Conservation (phyloP, 2,329 filamentous ascomycete species). For the Capronia americana region DNA sequence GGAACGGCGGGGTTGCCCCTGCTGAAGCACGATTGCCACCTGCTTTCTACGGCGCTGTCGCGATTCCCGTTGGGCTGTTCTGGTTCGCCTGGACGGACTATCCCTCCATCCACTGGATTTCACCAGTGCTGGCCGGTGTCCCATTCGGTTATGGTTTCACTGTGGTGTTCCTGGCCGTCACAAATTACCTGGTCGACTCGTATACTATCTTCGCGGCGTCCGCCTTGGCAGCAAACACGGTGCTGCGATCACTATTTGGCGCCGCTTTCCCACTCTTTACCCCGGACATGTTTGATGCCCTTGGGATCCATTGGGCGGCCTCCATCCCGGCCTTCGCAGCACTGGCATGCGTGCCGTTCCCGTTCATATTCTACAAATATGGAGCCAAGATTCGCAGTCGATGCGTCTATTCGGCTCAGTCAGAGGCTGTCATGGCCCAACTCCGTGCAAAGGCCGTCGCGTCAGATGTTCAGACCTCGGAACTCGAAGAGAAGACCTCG, state of each 20-base stretch:
- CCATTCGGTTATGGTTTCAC: conserved; percentile 65
- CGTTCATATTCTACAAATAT: conserved; percentile 78
- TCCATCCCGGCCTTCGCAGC: conserved; percentile 76
- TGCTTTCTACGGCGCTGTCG: conserved; percentile 66
- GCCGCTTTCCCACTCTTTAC: conserved; percentile 82
- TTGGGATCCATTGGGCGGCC: conserved; percentile 78
- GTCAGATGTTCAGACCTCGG: background rate
- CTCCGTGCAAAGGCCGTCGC: conserved; percentile 31
- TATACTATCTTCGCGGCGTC: conserved; percentile 79
- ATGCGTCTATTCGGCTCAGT: conserved; percentile 37
- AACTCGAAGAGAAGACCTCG: background rate
- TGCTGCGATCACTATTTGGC: conserved; percentile 77
- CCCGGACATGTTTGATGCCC: conserved; percentile 51
- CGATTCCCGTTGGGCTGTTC: conserved; percentile 69
- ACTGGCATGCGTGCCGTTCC: conserved; percentile 73
- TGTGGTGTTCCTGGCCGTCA: conserved; percentile 46
- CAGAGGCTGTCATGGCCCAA: conserved; percentile 36
- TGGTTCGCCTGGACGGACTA: conserved; percentile 73
- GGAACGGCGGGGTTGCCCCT: conserved; percentile 62
- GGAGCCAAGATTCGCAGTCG: conserved; percentile 51
- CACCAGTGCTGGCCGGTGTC: conserved; percentile 55
- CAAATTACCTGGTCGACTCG: conserved; percentile 60
- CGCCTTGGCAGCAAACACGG: conserved; percentile 77
- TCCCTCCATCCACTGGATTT: conserved; percentile 63
- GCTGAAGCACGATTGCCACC: conserved; percentile 71